Conservation (phyloP, 495 filamentous ascomycete species). For the Pyrenopolyporus hunteri region DNA sequence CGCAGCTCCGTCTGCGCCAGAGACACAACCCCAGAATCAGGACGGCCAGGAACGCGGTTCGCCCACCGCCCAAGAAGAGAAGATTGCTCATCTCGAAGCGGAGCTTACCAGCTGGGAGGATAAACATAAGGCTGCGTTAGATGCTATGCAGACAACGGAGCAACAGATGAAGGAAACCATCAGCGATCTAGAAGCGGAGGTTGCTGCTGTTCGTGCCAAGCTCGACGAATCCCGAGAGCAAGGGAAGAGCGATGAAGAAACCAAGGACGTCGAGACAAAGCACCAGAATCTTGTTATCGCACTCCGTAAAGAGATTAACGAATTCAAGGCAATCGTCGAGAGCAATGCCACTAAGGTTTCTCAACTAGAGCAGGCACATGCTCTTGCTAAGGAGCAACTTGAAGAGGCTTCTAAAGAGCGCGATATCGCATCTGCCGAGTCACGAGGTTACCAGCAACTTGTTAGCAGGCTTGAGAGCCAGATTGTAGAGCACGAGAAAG, state of each 20-base stretch:
- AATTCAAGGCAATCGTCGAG: constrained; percentile 74
- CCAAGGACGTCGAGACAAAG: constrained; percentile 48
- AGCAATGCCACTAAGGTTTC: constrained; percentile 66
- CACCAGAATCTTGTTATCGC: constrained; percentile 70
- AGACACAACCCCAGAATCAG: constrained; percentile 11
- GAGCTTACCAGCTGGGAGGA: constrained; percentile 77
- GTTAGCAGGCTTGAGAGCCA: constrained; percentile 63
- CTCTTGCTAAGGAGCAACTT: constrained; percentile 63
- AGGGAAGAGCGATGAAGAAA: constrained; percentile 40
- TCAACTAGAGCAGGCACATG: constrained; percentile 69
- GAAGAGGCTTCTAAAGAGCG: constrained; percentile 54
- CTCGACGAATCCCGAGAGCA: constrained; percentile 41
- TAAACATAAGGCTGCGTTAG: constrained; percentile 73
- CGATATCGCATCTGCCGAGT: constrained; percentile 52
- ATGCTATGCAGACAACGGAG: constrained; percentile 76
- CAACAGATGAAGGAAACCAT: constrained; percentile 73
- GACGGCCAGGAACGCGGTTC: constrained; percentile 42
- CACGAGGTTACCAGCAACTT: constrained; percentile 58
- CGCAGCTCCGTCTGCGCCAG: constrained; percentile 12
- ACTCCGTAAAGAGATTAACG: constrained; percentile 76
- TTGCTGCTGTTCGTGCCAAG: constrained; percentile 48
- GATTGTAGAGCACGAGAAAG: constrained; percentile 59
- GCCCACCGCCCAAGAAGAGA: constrained; percentile 59
- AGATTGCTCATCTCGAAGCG: constrained; percentile 72
- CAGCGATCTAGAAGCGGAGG: constrained; percentile 67